phyloP scores from a whole-genome alignment of 371 early-diverging fungal genomes.

The Rhizopus delemar region DNA sequence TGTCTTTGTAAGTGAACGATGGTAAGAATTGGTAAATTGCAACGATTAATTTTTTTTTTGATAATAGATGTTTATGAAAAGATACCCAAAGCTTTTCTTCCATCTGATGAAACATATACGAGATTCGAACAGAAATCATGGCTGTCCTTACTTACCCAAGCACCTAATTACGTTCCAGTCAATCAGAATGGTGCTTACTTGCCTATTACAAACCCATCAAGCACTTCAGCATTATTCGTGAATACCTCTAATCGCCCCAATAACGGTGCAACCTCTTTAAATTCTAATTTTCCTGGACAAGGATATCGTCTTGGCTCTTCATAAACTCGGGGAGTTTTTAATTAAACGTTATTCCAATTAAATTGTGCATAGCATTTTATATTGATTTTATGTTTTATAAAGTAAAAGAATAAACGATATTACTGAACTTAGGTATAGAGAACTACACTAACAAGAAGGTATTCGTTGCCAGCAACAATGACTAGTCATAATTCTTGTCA shows the following conservation, averaged over 20 bases:
- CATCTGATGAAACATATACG: slow-evolving; percentile 18
- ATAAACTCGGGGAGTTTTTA: neutral
- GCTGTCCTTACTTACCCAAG: slow-evolving; percentile 10
- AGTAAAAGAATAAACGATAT: too few species aligned
- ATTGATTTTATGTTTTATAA: too few species aligned
- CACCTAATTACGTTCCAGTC: slow-evolving; percentile 22
- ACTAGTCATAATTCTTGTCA: too few species aligned
- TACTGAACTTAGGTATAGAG: too few species aligned
- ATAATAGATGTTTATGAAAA: slow-evolving; percentile 20
- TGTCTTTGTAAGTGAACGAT: slow-evolving; percentile 24
- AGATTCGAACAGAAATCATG: slow-evolving; percentile 19
- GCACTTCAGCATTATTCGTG: neutral
- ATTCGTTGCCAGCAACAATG: too few species aligned
- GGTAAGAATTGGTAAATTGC: neutral
- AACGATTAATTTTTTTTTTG: slow-evolving; percentile 1
- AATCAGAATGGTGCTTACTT: slow-evolving; percentile 20
- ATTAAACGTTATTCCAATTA: too few species aligned
- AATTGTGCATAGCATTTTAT: too few species aligned
- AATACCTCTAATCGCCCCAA: neutral
- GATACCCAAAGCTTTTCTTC: slow-evolving; percentile 10
- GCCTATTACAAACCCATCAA: slow-evolving; percentile 17
- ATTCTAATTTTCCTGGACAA: slow-evolving; percentile 16
- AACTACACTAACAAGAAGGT: too few species aligned
- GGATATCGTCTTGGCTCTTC: slow-evolving; percentile 23
- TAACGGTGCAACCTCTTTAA: neutral